phyloP scores from a whole-genome alignment of 2,329 filamentous ascomycete species.

The Neofusicoccum parvum region DNA sequence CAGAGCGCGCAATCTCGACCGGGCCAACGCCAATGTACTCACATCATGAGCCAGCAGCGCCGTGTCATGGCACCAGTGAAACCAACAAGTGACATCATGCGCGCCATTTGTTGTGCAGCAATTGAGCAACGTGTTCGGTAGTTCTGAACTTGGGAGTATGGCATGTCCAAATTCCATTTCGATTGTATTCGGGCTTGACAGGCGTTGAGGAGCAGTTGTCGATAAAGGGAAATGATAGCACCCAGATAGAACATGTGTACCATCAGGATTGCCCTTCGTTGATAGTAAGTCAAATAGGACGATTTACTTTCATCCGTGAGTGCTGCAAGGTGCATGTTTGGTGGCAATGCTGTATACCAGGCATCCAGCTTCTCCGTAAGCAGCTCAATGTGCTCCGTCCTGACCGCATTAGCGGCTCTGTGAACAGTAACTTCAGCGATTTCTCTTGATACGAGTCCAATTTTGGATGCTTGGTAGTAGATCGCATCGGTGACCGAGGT shows the following conservation, averaged over 20 bases:
- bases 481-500: constrained; percentile 35
- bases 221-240: constrained; percentile 39
- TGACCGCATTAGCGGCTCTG: constrained; percentile 2
- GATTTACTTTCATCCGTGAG: constrained; percentile 32
- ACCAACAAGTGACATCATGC: constrained; percentile 36
- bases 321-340: constrained; percentile 33
- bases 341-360: constrained; percentile 38
- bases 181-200: constrained; percentile 29
- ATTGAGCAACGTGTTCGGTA: constrained; percentile 37
- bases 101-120: constrained; percentile 39
- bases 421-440: constrained; percentile 30
- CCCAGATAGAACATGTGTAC: constrained; percentile 42
- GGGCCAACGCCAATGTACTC: constrained; percentile 18
- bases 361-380: constrained; percentile 32
- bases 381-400: constrained; percentile 9
- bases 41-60: constrained; percentile 44
- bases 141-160: constrained; percentile 30
- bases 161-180: constrained; percentile 29
- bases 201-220: constrained; percentile 37
- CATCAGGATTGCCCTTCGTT: constrained; percentile 40
- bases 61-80: constrained; percentile 39
- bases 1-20: background rate
- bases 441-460: constrained; percentile 39
- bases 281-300: constrained; percentile 30
- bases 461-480: constrained; percentile 37